Base-by-base conservation (phyloP, 371 early-diverging fungal species). In the Mortierella sp. region DNA sequence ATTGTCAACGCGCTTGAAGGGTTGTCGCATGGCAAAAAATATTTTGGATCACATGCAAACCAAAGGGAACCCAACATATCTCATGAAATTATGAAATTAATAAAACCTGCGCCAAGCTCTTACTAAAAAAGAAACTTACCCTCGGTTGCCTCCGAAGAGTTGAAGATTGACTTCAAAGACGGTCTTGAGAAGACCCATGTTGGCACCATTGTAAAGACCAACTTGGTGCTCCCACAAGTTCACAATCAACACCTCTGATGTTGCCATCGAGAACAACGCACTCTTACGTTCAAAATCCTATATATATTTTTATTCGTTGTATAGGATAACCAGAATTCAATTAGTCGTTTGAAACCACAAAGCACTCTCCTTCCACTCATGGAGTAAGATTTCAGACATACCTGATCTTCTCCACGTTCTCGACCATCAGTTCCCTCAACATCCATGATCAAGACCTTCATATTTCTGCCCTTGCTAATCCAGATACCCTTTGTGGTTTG, bases 371-470 rank as follows among this genome's bases (percentile, higher is more conserved):
- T 43, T 43, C 43, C 43, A 13, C 10, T 43, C 43, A 43, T 10
- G 10, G 3, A 43, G 45, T 43, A 43, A 10, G 45, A 43, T 43
- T 43, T 43, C 45, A 43, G 32, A 32, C 22, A 50, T 84, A 91
- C 91, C 86, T 98, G 98, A 79, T 99, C 96, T 86, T 99, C 99
- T 65, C 99, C 98, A 60, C 97, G 94, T 82, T 98, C 99, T 59
- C 99, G 93, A 53, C 99, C 99, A 81, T 99, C 99, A 3, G 98
- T 97, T 58, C 99, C 99, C 81, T 99, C 99, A 5, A 99, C 99
- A 85, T 99, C 99, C 92, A 98, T 91, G 57, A 99, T 94, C 40
- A 99, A 87, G 19, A 96, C 90, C 72, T 92, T 91, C 92, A 91
- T 92, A 36, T 91, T 90, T 63, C 89, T 89, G 47, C 95, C 96